These are phyloP conservation scores for Aspergillus pseudonomiae DNA, from an alignment of 2,329 filamentous ascomycete species.

Conservation along the genomic window DNA sequence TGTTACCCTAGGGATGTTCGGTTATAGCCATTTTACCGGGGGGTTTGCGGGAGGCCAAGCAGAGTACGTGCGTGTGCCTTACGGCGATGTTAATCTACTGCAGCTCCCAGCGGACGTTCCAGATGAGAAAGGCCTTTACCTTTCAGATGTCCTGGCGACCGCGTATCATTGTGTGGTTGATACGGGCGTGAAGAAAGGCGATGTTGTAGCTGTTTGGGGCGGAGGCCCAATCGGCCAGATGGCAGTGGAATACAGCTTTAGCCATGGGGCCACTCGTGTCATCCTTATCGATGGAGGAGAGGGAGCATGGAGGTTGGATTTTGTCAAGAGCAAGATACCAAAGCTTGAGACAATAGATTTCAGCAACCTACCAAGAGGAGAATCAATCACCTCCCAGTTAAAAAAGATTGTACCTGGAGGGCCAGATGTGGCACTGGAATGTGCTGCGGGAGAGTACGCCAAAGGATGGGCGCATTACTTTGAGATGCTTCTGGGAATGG, in stretches of 20 bases:
- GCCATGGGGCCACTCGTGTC: slow-evolving; percentile 73
- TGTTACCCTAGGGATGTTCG: slow-evolving; percentile 59
- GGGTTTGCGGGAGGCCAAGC: slow-evolving; percentile 87
- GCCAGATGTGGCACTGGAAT: slow-evolving; percentile 74
- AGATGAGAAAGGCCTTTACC: slow-evolving; percentile 80
- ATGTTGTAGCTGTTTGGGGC: slow-evolving; percentile 84
- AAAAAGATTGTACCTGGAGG: slow-evolving; percentile 75
- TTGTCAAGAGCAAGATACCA: slow-evolving; percentile 65
- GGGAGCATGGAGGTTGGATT: slow-evolving; percentile 66
- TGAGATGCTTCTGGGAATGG: slow-evolving; percentile 65
- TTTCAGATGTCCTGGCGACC: slow-evolving; percentile 79
- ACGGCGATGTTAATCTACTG: slow-evolving; percentile 78
- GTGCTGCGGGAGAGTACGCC: slow-evolving; percentile 64
- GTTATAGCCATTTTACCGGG: slow-evolving; percentile 75
- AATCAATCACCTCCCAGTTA: slow-evolving; percentile 70
- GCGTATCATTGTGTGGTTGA: slow-evolving; percentile 83
- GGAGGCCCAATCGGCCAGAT: slow-evolving; percentile 85
- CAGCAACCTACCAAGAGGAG: slow-evolving; percentile 61
- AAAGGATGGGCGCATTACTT: slow-evolving; percentile 65
- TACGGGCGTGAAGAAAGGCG: slow-evolving; percentile 75
- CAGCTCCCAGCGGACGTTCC: slow-evolving; percentile 77
- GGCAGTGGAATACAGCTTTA: slow-evolving; percentile 66
- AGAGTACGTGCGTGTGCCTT: slow-evolving; percentile 81
- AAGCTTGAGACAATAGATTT: slow-evolving; percentile 72
- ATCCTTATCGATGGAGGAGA: slow-evolving; percentile 77